A percentile compares a stretch with the other conserved stretches of the same genome.
These are phyloP conservation scores for Ceratopteris richardii DNA, from an alignment of 75 land plant genomes.

Conservation along the genomic window DNA sequence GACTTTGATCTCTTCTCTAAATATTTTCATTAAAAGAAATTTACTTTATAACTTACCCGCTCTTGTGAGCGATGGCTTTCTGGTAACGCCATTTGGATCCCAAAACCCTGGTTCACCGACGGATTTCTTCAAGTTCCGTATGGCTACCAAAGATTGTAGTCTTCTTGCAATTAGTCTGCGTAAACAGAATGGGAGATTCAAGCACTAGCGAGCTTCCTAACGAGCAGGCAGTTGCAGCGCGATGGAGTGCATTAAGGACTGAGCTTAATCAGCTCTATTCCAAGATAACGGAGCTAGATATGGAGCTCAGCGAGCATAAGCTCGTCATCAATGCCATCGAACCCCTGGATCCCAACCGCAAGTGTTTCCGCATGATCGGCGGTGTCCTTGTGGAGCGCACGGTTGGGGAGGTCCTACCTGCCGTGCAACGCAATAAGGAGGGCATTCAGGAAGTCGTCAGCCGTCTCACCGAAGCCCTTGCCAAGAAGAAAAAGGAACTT, in stretches of 20 bases:
- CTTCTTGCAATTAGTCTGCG: too few species aligned
- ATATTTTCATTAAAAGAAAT: too few species aligned
- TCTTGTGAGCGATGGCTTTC: too few species aligned
- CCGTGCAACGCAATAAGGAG: conserved; percentile 84
- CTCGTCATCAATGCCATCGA: conserved; percentile 80
- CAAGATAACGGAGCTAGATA: conserved; percentile 92
- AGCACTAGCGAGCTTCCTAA: conserved; percentile 37
- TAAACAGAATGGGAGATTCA: conserved; percentile 14
- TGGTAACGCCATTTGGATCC: too few species aligned
- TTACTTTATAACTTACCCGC: too few species aligned
- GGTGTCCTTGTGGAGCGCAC: conserved; percentile 94
- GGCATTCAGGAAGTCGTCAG: conserved; percentile 85
- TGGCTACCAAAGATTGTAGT: too few species aligned
- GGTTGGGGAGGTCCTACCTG: conserved; percentile 87
- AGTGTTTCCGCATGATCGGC: conserved; percentile 93
- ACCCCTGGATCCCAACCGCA: conserved; percentile 72
- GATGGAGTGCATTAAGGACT: conserved; percentile 54
- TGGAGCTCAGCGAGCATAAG: conserved; percentile 88
- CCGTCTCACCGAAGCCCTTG: conserved; percentile 70
- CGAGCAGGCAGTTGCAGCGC: conserved; percentile 78
- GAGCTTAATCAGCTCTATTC: conserved; percentile 79
- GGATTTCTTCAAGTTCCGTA: too few species aligned
- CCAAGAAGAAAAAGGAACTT: conserved; percentile 78
- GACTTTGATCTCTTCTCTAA: too few species aligned
- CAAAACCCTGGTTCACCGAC: too few species aligned